phyloP scores from a whole-genome alignment of 495 filamentous ascomycete genomes.

The Penicillium canescens region DNA sequence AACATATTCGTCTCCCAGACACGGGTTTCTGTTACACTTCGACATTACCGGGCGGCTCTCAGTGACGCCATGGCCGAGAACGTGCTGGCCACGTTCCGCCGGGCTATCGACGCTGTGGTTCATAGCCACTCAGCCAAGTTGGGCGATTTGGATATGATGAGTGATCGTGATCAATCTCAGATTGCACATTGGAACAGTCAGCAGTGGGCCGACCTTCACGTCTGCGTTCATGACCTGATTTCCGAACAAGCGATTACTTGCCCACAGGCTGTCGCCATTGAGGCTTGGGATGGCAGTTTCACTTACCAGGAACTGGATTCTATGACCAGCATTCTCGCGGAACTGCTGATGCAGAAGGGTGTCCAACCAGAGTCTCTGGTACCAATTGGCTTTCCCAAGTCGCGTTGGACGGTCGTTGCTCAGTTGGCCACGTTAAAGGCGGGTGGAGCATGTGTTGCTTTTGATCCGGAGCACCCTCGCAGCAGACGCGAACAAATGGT shows the following conservation, averaged over 20 bases:
- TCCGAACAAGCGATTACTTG: not conserved
- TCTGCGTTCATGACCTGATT: not conserved
- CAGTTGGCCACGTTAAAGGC: not conserved
- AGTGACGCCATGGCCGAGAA: not conserved
- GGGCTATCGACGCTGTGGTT: not conserved
- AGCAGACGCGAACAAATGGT: not conserved
- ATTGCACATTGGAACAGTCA: not conserved
- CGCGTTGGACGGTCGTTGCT: not conserved
- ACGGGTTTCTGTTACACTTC: not conserved
- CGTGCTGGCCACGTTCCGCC: not conserved
- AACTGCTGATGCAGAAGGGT: too few species aligned
- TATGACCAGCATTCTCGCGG: not conserved
- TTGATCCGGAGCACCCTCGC: conserved; percentile 20
- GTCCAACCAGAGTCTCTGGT: not conserved
- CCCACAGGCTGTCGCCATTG: conserved; percentile 14
- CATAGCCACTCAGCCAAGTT: not conserved
- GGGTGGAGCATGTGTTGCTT: conserved; percentile 4
- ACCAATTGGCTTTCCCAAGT: not conserved
- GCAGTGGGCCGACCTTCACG: not conserved
- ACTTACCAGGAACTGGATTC: conserved; percentile 34
- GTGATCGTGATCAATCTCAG: not conserved
- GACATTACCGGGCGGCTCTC: not conserved
- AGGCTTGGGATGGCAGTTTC: conserved; percentile 33
- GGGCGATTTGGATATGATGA: not conserved
- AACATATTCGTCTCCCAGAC: not conserved